phyloP scores from a whole-genome alignment of 73 alveolate genomes.

The Paramecium biaurelia region DNA sequence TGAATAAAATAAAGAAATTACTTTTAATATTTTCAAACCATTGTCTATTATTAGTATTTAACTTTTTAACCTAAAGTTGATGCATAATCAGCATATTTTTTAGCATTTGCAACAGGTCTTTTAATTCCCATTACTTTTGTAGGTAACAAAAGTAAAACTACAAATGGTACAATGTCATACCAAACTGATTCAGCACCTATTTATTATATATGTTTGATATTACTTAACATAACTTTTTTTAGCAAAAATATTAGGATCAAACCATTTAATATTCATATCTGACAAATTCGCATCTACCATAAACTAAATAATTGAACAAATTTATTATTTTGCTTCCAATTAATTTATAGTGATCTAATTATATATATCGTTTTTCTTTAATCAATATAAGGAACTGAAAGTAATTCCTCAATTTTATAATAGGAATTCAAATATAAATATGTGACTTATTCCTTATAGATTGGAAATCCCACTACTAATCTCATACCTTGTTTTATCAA shows the following conservation, averaged over 20 bases:
- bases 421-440: not conserved
- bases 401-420: not conserved
- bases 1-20: not conserved
- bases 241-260: not conserved
- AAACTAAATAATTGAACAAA: not conserved
- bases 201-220: not conserved
- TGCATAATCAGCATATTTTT: not conserved
- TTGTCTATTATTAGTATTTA: not conserved
- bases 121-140: not conserved
- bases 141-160: not conserved
- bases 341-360: constrained; percentile 3
- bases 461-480: not conserved
- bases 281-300: not conserved
- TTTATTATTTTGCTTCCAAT: not conserved
- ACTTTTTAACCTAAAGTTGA: not conserved
- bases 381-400: not conserved
- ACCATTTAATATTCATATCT: not conserved
- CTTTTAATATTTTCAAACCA: not conserved
- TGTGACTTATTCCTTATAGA: not conserved
- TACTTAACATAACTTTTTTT: not conserved
- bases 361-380: not conserved
- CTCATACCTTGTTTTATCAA: not conserved
- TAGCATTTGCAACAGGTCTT: not conserved
- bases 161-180: not conserved
- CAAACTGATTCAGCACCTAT: not conserved